Conservation (phyloP, 2,329 filamentous ascomycete genomes). For the Tolypocladium album region DNA sequence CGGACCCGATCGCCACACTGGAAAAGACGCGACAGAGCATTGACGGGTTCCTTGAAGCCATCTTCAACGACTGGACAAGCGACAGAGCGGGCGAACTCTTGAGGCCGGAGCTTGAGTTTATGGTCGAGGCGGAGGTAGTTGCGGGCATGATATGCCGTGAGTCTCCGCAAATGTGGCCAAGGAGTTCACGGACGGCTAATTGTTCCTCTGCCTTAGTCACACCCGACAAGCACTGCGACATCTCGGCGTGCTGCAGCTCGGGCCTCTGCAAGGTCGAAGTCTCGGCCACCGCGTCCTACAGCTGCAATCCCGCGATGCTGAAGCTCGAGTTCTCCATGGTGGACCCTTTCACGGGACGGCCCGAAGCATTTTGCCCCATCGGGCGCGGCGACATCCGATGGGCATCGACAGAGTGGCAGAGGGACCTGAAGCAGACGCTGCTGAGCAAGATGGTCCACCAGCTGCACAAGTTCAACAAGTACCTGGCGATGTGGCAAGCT, state of each 20-base stretch:
- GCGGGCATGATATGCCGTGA: conserved; percentile 18
- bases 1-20: conserved; percentile 11
- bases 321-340: conserved; percentile 15
- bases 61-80: conserved; percentile 17
- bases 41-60: conserved; percentile 19
- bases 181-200: neutral
- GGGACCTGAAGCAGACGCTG: conserved; percentile 8
- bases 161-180: neutral
- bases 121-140: conserved; percentile 13
- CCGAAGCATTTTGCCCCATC: conserved; percentile 14
- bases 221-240: neutral
- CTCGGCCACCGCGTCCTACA: conserved; percentile 15
- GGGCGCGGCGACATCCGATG: conserved; percentile 16
- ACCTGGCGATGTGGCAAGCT: conserved; percentile 18
- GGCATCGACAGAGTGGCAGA: conserved; percentile 11
- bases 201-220: neutral
- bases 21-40: conserved; percentile 16
- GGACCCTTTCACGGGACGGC: conserved; percentile 8
- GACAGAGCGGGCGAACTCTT: conserved; percentile 1
- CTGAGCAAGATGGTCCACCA: conserved; percentile 12
- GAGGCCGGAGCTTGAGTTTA: conserved; percentile 17
- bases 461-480: conserved; percentile 19
- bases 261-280: conserved; percentile 9
- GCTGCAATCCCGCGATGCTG: conserved; percentile 14
- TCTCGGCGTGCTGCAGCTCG: conserved; percentile 8